Evolutionary conservation across 1,139 yeast species (phyloP).

Genomic region (Starmera stellimalicola): DNA sequence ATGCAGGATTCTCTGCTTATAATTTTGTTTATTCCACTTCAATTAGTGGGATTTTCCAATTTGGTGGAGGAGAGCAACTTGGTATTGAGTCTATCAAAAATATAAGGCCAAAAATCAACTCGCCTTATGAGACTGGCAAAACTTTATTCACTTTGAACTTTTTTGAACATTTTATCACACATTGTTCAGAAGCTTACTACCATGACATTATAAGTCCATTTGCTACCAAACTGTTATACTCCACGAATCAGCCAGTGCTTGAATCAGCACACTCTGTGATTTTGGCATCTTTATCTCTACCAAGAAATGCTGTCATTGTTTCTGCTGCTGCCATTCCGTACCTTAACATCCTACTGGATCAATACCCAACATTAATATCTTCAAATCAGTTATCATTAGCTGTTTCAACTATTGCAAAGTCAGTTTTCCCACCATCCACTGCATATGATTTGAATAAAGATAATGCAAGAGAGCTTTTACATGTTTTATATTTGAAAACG

Average conservation of each 20-base stretch:
- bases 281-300: constrained; percentile 34
- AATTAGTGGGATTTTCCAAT: constrained; percentile 35
- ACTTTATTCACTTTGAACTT: constrained; percentile 47
- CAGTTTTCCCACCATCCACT: constrained; percentile 36
- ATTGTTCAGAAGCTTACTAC: constrained; percentile 14
- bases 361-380: constrained; percentile 51
- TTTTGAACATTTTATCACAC: constrained; percentile 48
- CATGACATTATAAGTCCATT: constrained; percentile 16
- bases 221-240: constrained; percentile 2
- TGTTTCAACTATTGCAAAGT: constrained; percentile 45
- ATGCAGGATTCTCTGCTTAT: constrained; percentile 63
- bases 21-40: constrained; percentile 53
- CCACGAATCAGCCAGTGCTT: constrained; percentile 25
- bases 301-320: constrained; percentile 14
- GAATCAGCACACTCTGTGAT: constrained; percentile 67
- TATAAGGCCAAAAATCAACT: constrained; percentile 27
- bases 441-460: constrained; percentile 20
- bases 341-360: constrained; percentile 29
- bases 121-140: constrained; percentile 36
- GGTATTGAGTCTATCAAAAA: constrained; percentile 33
- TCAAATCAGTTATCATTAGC: constrained; percentile 51
- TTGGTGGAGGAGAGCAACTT: constrained; percentile 27
- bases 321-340: constrained; percentile 24
- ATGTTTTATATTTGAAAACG: constrained; percentile 31
- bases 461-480: constrained; percentile 30